Conservation (phyloP, 139 green algal species). For the Micractinium conductrix region DNA sequence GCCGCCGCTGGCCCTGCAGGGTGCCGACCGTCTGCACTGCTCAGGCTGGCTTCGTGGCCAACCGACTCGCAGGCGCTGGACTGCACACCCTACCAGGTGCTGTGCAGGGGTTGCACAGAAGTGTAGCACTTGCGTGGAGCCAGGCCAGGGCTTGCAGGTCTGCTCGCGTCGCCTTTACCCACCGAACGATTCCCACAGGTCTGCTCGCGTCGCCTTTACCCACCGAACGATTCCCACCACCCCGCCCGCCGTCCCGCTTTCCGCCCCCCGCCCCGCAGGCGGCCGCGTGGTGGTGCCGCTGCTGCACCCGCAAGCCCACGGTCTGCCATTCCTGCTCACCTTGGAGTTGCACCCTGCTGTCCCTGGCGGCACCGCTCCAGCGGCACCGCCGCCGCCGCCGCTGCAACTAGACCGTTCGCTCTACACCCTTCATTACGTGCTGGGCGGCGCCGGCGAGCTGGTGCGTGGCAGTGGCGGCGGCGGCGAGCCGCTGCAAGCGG, state of each 20-base stretch:
- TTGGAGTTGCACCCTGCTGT: conserved; percentile 15
- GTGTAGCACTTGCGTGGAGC: no score
- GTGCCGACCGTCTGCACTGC: background rate
- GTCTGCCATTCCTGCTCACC: conserved; percentile 12
- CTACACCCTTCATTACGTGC: conserved; percentile 21
- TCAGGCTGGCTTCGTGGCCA: background rate
- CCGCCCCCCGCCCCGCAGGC: no score
- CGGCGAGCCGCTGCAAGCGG: conserved; percentile 17
- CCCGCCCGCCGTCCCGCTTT: background rate
- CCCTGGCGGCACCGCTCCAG: no score
- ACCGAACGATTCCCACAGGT: background rate
- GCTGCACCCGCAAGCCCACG: conserved; percentile 27
- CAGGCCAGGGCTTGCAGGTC: no score
- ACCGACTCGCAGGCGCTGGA: conserved; percentile 1
- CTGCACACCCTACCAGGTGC: conserved; percentile 8
- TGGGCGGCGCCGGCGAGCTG: conserved; percentile 9
- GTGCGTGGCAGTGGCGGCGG: background rate
- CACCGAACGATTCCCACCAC: background rate
- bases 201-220: background rate
- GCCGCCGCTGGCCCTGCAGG: no score
- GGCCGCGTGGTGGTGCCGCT: conserved; percentile 21
- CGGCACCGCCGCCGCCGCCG: background rate
- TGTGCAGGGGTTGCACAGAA: no score
- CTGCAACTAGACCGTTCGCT: background rate
- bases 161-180: background rate